Percentiles rank a stretch among this genome's conserved stretches.
These are phyloP conservation scores for Cadophora malorum DNA, from an alignment of 2,329 filamentous ascomycete genomes.

Conservation along the genomic window DNA sequence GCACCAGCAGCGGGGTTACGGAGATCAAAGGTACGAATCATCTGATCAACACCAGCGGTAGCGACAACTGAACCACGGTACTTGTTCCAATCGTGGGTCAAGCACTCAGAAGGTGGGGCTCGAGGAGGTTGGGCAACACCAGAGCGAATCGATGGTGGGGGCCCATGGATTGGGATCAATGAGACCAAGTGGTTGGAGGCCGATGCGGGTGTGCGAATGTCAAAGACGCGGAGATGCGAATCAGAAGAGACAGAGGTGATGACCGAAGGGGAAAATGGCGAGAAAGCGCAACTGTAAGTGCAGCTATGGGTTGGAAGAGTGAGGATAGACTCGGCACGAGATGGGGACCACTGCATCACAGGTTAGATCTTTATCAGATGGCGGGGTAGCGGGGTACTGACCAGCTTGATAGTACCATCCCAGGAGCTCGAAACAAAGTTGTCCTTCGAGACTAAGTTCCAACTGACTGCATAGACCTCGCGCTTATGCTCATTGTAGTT, in stretches of 20 bases:
- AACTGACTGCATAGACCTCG: conserved; percentile 90
- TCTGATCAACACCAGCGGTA: conserved; percentile 85
- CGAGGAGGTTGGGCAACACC: conserved; percentile 38
- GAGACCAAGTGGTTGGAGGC: conserved; percentile 87
- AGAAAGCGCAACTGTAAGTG: conserved; percentile 92
- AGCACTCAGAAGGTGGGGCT: conserved; percentile 65
- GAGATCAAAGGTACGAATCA: conserved; percentile 90
- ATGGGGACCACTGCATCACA: conserved; percentile 76
- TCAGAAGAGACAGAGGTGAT: conserved; percentile 90
- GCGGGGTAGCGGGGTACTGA: conserved; percentile 43
- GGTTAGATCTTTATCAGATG: conserved; percentile 22
- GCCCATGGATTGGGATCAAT: conserved; percentile 82
- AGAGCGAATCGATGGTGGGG: conserved; percentile 47
- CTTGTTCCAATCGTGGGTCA: conserved; percentile 99
- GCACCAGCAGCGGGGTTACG: conserved; percentile 77
- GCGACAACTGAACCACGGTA: conserved; percentile 87
- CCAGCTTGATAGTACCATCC: conserved; percentile 95
- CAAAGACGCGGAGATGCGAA: conserved; percentile 87
- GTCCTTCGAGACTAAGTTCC: conserved; percentile 91
- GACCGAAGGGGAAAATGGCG: conserved; percentile 83
- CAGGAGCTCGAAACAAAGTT: conserved; percentile 91
- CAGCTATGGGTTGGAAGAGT: conserved; percentile 92
- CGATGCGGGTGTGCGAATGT: conserved; percentile 84
- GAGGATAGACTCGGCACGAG: conserved; percentile 73
- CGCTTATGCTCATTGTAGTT: conserved; percentile 93